A percentile compares a stretch with the other conserved stretches of the same genome.
Conservation (phyloP, 495 filamentous ascomycete genomes). For the Aspergillus campestris region DNA sequence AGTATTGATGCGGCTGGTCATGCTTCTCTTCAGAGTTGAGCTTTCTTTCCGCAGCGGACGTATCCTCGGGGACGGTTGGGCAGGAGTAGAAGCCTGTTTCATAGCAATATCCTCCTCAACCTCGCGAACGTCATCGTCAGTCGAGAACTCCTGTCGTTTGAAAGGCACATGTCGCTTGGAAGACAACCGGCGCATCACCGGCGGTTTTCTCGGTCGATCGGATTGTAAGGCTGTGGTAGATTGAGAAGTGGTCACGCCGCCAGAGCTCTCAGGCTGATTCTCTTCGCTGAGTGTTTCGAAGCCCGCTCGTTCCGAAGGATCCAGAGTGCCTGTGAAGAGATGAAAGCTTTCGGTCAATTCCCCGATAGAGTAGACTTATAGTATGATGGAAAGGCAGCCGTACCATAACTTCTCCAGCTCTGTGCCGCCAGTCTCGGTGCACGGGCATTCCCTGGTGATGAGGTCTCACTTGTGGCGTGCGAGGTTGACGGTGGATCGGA, state of each 20-base stretch:
- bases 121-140: constrained; percentile 82
- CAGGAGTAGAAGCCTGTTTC: constrained; percentile 21
- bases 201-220: constrained; percentile 59
- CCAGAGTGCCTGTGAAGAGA: constrained; percentile 27
- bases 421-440: constrained; percentile 16
- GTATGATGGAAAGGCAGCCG: background rate
- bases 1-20: constrained; percentile 46
- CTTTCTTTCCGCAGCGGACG: constrained; percentile 36
- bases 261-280: constrained; percentile 24
- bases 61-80: constrained; percentile 30
- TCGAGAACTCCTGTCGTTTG: constrained; percentile 82
- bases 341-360: constrained; percentile 7
- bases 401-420: constrained; percentile 31
- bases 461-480: constrained; percentile 8
- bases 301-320: constrained; percentile 18
- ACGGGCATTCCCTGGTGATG: constrained; percentile 11
- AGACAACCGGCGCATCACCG: constrained; percentile 61
- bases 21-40: constrained; percentile 65
- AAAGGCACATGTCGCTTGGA: constrained; percentile 66
- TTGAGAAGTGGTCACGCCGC: constrained; percentile 27
- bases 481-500: constrained; percentile 6
- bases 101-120: constrained; percentile 52
- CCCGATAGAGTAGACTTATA: background rate
- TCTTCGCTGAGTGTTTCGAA: constrained; percentile 24
- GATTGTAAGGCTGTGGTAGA: constrained; percentile 46